These are phyloP conservation scores for Nothopassalora personata DNA, from an alignment of 2,329 filamentous ascomycete genomes.

Conservation along the genomic window DNA sequence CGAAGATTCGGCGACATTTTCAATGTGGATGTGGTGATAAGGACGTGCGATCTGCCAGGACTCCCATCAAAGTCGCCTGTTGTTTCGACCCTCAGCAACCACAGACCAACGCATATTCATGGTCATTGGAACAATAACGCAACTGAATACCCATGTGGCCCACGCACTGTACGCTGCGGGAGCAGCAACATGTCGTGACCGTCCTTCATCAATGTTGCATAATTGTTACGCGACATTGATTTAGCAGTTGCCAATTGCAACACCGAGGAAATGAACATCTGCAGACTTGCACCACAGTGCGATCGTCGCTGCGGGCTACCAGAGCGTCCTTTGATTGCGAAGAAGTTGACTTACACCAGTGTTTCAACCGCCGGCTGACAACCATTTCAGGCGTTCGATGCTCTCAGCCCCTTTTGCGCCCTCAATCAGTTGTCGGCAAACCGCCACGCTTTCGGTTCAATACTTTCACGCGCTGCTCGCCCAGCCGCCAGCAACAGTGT, in stretches of 20 bases:
- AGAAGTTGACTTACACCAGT: not conserved
- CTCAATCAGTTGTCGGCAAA: not conserved
- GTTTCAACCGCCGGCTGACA: not conserved
- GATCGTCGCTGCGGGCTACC: not conserved
- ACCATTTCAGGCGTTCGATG: not conserved
- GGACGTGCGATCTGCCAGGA: no score
- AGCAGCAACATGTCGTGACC: not conserved
- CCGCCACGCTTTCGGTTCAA: not conserved
- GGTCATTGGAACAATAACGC: not conserved
- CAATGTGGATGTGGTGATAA: no score
- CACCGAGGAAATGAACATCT: not conserved
- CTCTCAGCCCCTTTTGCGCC: not conserved
- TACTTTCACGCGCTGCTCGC: not conserved
- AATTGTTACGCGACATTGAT: not conserved
- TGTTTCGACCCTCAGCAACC: no score
- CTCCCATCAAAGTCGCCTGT: no score
- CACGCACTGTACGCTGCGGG: not conserved
- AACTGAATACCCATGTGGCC: not conserved
- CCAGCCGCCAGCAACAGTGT: not conserved
- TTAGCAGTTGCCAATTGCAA: not conserved
- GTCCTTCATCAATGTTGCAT: not conserved
- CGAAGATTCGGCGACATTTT: no score
- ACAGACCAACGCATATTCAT: no score
- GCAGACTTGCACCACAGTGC: not conserved
- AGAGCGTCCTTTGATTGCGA: not conserved